Conservation (phyloP, 805 yeast genomes). For the Yarrowia yakushimensis region DNA sequence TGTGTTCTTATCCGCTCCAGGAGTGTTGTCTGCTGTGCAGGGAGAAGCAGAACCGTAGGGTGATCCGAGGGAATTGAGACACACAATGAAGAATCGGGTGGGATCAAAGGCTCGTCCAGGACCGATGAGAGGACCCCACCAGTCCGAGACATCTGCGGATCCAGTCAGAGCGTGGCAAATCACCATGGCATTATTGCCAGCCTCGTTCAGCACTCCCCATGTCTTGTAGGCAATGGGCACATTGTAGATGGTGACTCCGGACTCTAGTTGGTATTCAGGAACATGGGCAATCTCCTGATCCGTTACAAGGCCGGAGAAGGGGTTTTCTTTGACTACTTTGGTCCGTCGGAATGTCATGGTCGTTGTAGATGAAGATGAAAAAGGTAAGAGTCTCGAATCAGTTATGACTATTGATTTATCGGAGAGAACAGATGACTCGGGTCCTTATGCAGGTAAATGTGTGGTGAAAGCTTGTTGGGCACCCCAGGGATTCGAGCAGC, state of each 20-base stretch:
- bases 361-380: not conserved
- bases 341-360: slow-evolving; percentile 27
- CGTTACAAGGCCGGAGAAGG: slow-evolving; percentile 63
- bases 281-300: slow-evolving; percentile 76
- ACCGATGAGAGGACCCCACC: slow-evolving; percentile 98
- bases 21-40: slow-evolving; percentile 70
- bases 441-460: slow-evolving; percentile 17
- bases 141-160: slow-evolving; percentile 88
- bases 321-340: slow-evolving; percentile 46
- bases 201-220: slow-evolving; percentile 81
- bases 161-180: slow-evolving; percentile 96
- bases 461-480: slow-evolving; percentile 6
- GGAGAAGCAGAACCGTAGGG: slow-evolving; percentile 98
- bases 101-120: slow-evolving; percentile 88
- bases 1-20: slow-evolving; percentile 47
- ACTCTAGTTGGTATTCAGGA: slow-evolving; percentile 72
- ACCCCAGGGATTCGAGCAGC: not conserved
- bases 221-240: slow-evolving; percentile 95
- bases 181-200: slow-evolving; percentile 73
- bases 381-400: not conserved
- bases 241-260: slow-evolving; percentile 66
- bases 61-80: slow-evolving; percentile 90
- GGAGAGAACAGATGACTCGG: slow-evolving; percentile 13
- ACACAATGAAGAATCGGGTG: slow-evolving; percentile 74
- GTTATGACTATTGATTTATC: slow-evolving; percentile 5